Evolutionary conservation across 2,329 filamentous ascomycete species (phyloP).

Genomic region (Neospermospora avenae): DNA sequence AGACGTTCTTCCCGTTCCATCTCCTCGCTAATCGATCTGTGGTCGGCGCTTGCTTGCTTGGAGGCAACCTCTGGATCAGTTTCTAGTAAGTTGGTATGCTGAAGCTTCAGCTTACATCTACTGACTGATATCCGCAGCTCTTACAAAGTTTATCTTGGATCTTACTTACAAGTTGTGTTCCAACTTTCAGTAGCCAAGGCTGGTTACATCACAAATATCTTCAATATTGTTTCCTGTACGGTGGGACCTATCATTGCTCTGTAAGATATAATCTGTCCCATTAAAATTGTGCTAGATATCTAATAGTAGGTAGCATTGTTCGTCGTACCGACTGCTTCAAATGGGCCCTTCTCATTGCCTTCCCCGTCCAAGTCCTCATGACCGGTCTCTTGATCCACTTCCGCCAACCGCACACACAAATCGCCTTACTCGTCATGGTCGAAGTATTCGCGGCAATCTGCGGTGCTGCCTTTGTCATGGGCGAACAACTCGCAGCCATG

Average conservation of each 20-base stretch:
- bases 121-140: too few relatives aligned
- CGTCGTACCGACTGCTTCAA: slow-evolving; percentile 28
- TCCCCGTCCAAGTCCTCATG: not conserved
- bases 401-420: not conserved
- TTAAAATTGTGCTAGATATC: too few relatives aligned
- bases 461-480: not conserved
- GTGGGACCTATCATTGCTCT: slow-evolving; percentile 42
- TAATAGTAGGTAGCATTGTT: slow-evolving; percentile 37
- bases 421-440: not conserved
- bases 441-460: not conserved
- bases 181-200: slow-evolving; percentile 46
- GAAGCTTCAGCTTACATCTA: too few relatives aligned
- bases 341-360: not conserved
- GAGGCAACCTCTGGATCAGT: slow-evolving; percentile 50
- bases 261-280: too few relatives aligned
- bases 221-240: slow-evolving; percentile 50
- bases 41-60: slow-evolving; percentile 44
- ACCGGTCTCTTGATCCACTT: not conserved
- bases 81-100: too few relatives aligned
- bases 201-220: slow-evolving; percentile 49
- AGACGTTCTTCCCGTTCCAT: slow-evolving; percentile 54
- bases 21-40: slow-evolving; percentile 49
- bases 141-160: slow-evolving; percentile 44
- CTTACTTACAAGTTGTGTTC: slow-evolving; percentile 52
- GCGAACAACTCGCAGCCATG: not conserved